These are phyloP conservation scores for Hypoxylon crocopeplum DNA, from an alignment of 495 filamentous ascomycete genomes.

Conservation along the genomic window DNA sequence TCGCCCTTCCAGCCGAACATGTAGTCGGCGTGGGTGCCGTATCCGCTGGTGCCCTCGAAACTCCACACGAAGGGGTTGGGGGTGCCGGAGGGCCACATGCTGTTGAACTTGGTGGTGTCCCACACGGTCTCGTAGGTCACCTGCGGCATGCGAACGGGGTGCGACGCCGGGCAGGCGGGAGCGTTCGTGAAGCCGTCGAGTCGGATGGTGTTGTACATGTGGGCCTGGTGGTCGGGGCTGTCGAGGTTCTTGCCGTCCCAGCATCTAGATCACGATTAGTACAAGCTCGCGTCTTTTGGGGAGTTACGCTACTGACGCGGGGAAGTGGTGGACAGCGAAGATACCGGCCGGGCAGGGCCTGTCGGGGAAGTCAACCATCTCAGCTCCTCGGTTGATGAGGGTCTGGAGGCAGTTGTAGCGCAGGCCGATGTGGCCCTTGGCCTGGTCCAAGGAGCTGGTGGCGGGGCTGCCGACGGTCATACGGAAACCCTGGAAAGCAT, in stretches of 20 bases:
- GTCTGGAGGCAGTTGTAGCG: constrained; percentile 55
- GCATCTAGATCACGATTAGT: constrained; percentile 44
- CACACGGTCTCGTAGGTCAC: constrained; percentile 60
- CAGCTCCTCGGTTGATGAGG: constrained; percentile 49
- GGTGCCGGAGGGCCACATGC: constrained; percentile 53
- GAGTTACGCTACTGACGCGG: constrained; percentile 45
- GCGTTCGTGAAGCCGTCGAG: constrained; percentile 49
- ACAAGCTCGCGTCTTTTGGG: constrained; percentile 9
- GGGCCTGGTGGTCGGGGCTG: constrained; percentile 62
- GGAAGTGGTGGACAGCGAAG: constrained; percentile 61
- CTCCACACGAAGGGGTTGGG: constrained; percentile 57
- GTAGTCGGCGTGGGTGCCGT: constrained; percentile 39
- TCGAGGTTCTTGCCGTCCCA: constrained; percentile 68
- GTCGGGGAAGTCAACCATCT: constrained; percentile 55
- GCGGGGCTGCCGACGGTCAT: constrained; percentile 60
- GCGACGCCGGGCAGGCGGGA: constrained; percentile 57
- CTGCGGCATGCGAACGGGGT: constrained; percentile 52
- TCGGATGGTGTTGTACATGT: constrained; percentile 56
- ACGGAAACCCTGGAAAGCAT: constrained; percentile 55
- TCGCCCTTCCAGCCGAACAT: constrained; percentile 30
- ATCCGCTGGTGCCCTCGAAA: constrained; percentile 52
- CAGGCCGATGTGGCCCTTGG: constrained; percentile 48
- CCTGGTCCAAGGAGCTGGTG: constrained; percentile 39
- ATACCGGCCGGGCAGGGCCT: constrained; percentile 54
- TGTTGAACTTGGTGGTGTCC: constrained; percentile 57